Evolutionary conservation across 106 monocot genomes (phyloP), one percentile per base, ranked within the genome.

Genomic region (Amphibolis antarctica): DNA sequence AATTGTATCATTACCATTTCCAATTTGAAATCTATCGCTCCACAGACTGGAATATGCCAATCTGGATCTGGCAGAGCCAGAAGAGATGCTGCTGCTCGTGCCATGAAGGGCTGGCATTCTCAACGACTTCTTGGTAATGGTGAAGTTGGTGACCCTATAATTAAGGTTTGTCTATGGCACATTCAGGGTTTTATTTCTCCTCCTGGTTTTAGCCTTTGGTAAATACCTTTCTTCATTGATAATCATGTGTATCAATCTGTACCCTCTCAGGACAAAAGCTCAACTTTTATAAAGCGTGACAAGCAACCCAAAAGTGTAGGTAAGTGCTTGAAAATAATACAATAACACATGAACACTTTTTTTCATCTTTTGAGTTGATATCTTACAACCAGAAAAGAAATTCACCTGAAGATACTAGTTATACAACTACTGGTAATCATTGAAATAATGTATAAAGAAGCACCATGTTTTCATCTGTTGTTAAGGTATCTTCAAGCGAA

Each of bases 71-170:
- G 94, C 47, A 89, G 94, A 63, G 84, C 81, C 24, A 96, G 79
- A 75, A 74, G 94, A 54, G 94, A 96, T 78, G 78, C 94, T 79
- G 94, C 94, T 66, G 77, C 81, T 64, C 83, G 94, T 68, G 94
- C 94, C 9, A 96, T 96, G 94, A 83, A 96, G 66, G 94, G 86
- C 46, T 96, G 86, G 89, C 89, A 96, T 53, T 86, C 89, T 53
- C 88, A 89, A 63, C 64, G 81, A 12, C 27, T 86, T 46, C 80
- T 96, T 65, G 72, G 81, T 59, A 89, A 86, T 80, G 89, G 80
- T 48, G 86, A 96, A 65, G 75, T 86, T 64, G 79, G 83, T 46
- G 88, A 85, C 31, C 85, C 85, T 61, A 78, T 93, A 22, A 88
- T 93, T 55, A 93, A 88, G 83, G 93, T 93, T 31, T 52, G 53